Percentiles rank a stretch among this genome's conserved stretches.
These are phyloP conservation scores for Geranium brycei DNA, from an alignment of 345 rosid genomes.

Conservation along the genomic window DNA sequence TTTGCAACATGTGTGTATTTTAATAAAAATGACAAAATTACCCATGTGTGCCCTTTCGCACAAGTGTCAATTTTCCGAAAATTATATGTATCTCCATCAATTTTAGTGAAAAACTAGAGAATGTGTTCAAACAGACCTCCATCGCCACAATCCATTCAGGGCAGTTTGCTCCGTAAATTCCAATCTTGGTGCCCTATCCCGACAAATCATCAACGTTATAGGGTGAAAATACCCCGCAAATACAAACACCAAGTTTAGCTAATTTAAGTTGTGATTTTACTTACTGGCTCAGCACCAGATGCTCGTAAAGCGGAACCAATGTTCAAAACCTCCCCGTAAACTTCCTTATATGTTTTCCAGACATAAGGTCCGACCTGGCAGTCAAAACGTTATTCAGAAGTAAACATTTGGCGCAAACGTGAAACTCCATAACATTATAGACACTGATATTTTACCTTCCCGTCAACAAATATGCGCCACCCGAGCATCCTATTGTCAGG, in stretches of 20 bases:
- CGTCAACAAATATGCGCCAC: constrained; percentile 58
- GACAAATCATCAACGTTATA: neutral
- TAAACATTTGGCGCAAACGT: neutral
- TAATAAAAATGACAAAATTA: too few relatives aligned
- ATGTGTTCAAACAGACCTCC: constrained; percentile 42
- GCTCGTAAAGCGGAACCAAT: constrained; percentile 77
- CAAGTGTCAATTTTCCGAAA: too few relatives aligned
- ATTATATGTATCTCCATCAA: too few relatives aligned
- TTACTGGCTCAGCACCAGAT: constrained; percentile 80
- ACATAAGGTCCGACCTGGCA: constrained; percentile 65
- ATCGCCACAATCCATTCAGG: constrained; percentile 92
- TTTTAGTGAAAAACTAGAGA: too few relatives aligned
- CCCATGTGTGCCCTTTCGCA: too few relatives aligned
- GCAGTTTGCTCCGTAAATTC: constrained; percentile 86
- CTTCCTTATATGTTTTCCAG: constrained; percentile 86
- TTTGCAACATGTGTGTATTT: too few relatives aligned
- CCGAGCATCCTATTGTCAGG: constrained; percentile 81
- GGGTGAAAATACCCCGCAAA: neutral
- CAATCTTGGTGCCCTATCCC: constrained; percentile 64
- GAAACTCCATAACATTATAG: neutral
- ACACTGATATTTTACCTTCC: constrained; percentile 38
- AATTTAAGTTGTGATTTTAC: neutral
- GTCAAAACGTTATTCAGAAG: neutral
- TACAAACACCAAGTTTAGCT: neutral
- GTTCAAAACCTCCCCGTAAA: constrained; percentile 56